Evolutionary conservation across 2,329 filamentous ascomycete genomes (phyloP), one percentile per base, ranked within the genome.

Genomic region (Sarocladium brachiariae): DNA sequence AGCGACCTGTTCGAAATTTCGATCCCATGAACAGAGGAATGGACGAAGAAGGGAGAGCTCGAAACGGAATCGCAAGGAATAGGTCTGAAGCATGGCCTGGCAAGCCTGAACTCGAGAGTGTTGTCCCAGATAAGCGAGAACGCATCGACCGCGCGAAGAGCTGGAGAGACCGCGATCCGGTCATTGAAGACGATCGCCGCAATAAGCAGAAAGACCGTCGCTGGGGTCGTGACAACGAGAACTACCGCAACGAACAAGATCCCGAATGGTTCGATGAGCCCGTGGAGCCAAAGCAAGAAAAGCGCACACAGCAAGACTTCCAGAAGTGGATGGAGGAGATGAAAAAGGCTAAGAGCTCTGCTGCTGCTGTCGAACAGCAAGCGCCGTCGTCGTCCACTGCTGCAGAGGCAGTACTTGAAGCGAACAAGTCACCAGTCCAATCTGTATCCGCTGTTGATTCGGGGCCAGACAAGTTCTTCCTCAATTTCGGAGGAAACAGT

Each of bases 291-390:
- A 81, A 85, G 59, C 72, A 78, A 31, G 81, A 86, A 59, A 79
- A 77, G 4, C 87, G 89, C 59, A 96, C 90, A 1, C 85, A 89
- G 60, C 90, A 95, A 62, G 91, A 96, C 57, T 95, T 96, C 66
- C 86, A 95, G 69, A 88, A 88, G 58, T 96, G 92, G 83, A 96
- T 96, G 76, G 89, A 95, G 59, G 79, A 78, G 56, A 95, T 95
- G 89, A 92, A 87, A 66, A 83, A 83, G 34, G 77, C 80, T 54
- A 80, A 75, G 59, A 69, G 63, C 53, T 65, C 61, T 39, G 61
- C 58, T 7, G 49, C 64, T 45, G 54, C 63, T 4, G 56, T 59
- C 30, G 50, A 53, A 37, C 52, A 56, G 39, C 52, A 65, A 53
- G 53, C 56, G 57, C 33, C 70, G 45, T 63, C 74, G 57, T 62